Evolutionary conservation across 805 yeast genomes (phyloP).

Genomic region (Kluyveromyces dobzhanskii): DNA sequence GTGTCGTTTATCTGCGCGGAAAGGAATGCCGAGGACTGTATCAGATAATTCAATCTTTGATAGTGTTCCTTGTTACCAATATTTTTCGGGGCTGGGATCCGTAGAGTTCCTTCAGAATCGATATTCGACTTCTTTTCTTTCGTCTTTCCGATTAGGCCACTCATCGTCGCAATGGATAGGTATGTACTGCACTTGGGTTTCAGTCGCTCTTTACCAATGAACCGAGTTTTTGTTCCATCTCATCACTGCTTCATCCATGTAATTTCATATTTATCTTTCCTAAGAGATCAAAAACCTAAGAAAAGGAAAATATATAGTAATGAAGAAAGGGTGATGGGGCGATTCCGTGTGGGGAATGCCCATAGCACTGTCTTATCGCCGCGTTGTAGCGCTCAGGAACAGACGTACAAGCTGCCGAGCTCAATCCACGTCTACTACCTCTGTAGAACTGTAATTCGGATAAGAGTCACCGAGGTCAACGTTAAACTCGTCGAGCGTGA

Average conservation of each 20-base stretch:
- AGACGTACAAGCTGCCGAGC: no score
- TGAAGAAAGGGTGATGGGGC: no score
- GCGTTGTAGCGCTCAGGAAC: no score
- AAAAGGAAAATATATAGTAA: no score
- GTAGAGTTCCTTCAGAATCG: constrained; percentile 15
- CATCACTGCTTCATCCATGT: no score
- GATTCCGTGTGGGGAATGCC: no score
- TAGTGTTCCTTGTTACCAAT: constrained; percentile 51
- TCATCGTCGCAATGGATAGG: neutral
- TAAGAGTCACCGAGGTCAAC: constrained; percentile 2
- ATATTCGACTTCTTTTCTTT: constrained; percentile 6
- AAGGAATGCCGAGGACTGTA: constrained; percentile 43
- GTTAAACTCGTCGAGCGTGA: constrained; percentile 3
- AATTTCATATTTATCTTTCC: no score
- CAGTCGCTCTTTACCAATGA: no score
- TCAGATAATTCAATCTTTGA: constrained; percentile 49
- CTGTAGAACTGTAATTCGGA: neutral
- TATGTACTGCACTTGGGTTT: no score
- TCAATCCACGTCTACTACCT: neutral
- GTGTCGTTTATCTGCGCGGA: constrained; percentile 23
- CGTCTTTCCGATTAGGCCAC: neutral
- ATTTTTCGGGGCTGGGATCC: constrained; percentile 30
- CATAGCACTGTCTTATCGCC: no score
- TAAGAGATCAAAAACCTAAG: no score
- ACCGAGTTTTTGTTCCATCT: no score